A percentile compares a stretch with the other conserved stretches of the same genome.
These are phyloP conservation scores for Septoria linicola DNA, from an alignment of 2,329 filamentous ascomycete genomes.

Conservation along the genomic window DNA sequence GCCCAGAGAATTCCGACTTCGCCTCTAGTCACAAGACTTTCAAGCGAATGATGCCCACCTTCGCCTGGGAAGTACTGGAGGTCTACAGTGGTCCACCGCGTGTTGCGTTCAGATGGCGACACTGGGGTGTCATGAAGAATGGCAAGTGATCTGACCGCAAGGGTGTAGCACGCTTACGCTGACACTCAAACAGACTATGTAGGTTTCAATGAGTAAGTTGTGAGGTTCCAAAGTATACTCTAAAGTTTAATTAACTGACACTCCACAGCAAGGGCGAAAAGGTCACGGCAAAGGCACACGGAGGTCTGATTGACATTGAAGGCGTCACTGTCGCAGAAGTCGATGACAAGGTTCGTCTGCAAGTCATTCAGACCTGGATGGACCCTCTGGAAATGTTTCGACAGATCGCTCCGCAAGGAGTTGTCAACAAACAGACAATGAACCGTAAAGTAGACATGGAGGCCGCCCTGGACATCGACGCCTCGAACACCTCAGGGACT, in stretches of 20 bases:
- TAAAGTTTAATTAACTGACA: constrained; percentile 25
- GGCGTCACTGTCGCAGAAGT: constrained; percentile 63
- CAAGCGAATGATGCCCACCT: constrained; percentile 71
- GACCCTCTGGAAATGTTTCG: constrained; percentile 67
- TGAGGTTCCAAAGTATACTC: constrained; percentile 10
- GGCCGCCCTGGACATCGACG: constrained; percentile 22
- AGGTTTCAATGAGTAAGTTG: constrained; percentile 60
- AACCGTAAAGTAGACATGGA: constrained; percentile 37
- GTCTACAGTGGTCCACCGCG: constrained; percentile 64
- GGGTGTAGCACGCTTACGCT: background rate
- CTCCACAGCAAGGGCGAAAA: constrained; percentile 59
- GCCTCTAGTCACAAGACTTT: constrained; percentile 66
- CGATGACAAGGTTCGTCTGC: constrained; percentile 59
- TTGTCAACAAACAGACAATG: constrained; percentile 48
- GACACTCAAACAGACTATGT: constrained; percentile 56
- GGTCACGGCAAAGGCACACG: constrained; percentile 61
- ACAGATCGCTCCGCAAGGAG: constrained; percentile 57
- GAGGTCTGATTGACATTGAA: constrained; percentile 61
- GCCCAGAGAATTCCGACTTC: constrained; percentile 61
- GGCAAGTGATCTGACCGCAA: background rate
- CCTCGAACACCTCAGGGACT: too few species aligned
- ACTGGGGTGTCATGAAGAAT: constrained; percentile 66
- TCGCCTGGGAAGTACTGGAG: constrained; percentile 69
- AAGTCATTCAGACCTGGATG: constrained; percentile 63
- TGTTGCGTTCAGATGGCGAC: constrained; percentile 65